A percentile compares a stretch with the other conserved stretches of the same genome.
These are phyloP conservation scores for Mycena amicta DNA, from an alignment of 768 basidiomycete species.

Conservation along the genomic window DNA sequence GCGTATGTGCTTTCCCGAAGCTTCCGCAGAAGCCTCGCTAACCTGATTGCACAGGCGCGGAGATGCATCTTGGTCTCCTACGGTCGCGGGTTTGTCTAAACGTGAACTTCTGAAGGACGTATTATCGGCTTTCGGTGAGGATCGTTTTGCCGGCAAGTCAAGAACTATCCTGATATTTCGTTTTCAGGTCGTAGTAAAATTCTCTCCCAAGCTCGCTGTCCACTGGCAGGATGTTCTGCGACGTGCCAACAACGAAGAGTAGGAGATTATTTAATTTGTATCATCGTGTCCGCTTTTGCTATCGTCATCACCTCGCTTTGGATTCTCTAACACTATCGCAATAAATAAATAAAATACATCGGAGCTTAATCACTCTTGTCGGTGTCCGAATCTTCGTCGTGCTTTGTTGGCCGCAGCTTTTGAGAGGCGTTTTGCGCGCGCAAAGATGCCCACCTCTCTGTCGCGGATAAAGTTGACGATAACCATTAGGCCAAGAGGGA, in stretches of 20 bases:
- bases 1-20: conserved; percentile 62
- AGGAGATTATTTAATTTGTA: conserved; percentile 11
- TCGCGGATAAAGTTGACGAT: conserved; percentile 94
- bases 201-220: conserved; percentile 67
- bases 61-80: conserved; percentile 68
- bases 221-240: conserved; percentile 85
- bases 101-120: conserved; percentile 86
- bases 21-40: conserved; percentile 5
- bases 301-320: background rate
- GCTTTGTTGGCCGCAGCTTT: conserved; percentile 32
- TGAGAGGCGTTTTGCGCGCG: conserved; percentile 75
- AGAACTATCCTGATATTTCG: conserved; percentile 10
- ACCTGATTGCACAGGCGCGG: conserved; percentile 41
- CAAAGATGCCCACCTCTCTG: conserved; percentile 83
- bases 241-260: conserved; percentile 60
- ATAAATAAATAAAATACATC: conserved; percentile 8
- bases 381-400: conserved; percentile 26
- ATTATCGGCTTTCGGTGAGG: conserved; percentile 74
- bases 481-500: conserved; percentile 92
- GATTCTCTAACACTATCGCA: too few species aligned
- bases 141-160: conserved; percentile 11
- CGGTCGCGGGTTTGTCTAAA: conserved; percentile 71
- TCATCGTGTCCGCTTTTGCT: conserved; percentile 1
- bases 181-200: conserved; percentile 71
- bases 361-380: conserved; percentile 27